These are phyloP conservation scores for Mrakiaceae sp. DNA, from an alignment of 1,284 basidiomycete genomes.

Conservation along the genomic window DNA sequence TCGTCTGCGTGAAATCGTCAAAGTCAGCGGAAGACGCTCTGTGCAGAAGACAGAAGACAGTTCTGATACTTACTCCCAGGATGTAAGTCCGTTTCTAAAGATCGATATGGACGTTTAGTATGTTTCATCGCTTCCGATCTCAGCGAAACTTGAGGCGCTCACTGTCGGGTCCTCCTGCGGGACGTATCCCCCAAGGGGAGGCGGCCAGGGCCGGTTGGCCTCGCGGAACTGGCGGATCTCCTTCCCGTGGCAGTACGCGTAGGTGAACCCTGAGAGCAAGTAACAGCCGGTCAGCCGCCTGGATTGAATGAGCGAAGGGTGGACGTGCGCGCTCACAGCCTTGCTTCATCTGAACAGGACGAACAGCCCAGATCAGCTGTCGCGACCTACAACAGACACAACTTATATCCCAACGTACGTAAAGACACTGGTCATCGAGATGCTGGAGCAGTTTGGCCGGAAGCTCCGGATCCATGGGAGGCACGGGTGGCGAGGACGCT, in stretches of 20 bases:
- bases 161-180: conserved; percentile 31
- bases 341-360: conserved; percentile 8
- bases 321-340: conserved; percentile 14
- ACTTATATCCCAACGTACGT: conserved; percentile 14
- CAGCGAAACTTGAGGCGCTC: not conserved
- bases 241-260: conserved; percentile 23
- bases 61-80: too few species aligned
- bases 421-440: conserved; percentile 25
- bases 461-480: conserved; percentile 13
- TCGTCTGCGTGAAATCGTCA: not conserved
- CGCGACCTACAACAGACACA: too few species aligned
- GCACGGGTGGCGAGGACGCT: not conserved
- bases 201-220: conserved; percentile 45
- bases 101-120: too few species aligned
- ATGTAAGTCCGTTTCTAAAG: too few species aligned
- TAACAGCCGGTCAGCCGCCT: too few species aligned
- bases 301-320: too few species aligned
- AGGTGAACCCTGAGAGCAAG: conserved; percentile 24
- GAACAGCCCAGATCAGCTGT: too few species aligned
- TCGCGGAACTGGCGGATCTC: conserved; percentile 67
- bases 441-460: conserved; percentile 23
- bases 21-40: too few species aligned
- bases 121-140: too few species aligned
- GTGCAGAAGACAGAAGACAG: too few species aligned
- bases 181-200: conserved; percentile 53